These are phyloP conservation scores for Boletus reticulatus DNA, from an alignment of 768 basidiomycete genomes.

Conservation along the genomic window DNA sequence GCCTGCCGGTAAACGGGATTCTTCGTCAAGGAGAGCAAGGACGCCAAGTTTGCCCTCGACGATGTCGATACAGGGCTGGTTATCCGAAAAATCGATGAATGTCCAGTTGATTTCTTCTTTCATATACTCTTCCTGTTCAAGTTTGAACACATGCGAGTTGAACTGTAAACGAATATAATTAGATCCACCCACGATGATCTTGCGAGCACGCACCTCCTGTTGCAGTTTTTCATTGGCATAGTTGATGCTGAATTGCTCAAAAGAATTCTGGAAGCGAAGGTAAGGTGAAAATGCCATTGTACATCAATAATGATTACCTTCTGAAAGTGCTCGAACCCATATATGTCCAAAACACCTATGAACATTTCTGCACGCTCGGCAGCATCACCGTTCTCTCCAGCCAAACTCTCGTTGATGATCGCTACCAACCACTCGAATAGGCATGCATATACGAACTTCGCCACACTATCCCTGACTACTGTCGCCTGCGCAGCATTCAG, in stretches of 20 bases:
- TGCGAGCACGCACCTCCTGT: slow-evolving; percentile 71
- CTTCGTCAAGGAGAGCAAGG: slow-evolving; percentile 92
- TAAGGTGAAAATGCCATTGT: slow-evolving; percentile 1
- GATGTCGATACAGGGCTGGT: slow-evolving; percentile 97
- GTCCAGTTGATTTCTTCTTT: slow-evolving; percentile 99
- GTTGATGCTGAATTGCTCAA: slow-evolving; percentile 99
- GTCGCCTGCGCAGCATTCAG: slow-evolving; percentile 87
- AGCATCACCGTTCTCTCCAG: slow-evolving; percentile 92
- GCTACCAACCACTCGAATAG: slow-evolving; percentile 98
- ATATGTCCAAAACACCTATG: slow-evolving; percentile 98
- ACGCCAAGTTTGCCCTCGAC: slow-evolving; percentile 98
- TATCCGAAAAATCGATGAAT: slow-evolving; percentile 99
- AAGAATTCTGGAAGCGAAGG: slow-evolving; percentile 59
- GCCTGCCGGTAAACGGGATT: slow-evolving; percentile 93
- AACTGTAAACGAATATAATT: slow-evolving; percentile 52
- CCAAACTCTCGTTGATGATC: slow-evolving; percentile 94
- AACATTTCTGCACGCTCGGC: slow-evolving; percentile 94
- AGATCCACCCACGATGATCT: slow-evolving; percentile 4
- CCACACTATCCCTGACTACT: slow-evolving; percentile 93
- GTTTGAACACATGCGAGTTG: slow-evolving; percentile 98
- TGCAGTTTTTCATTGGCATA: slow-evolving; percentile 98
- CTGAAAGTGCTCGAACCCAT: slow-evolving; percentile 96
- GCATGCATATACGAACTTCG: slow-evolving; percentile 98
- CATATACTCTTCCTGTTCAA: slow-evolving; percentile 99
- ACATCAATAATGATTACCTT: slow-evolving; percentile 51